These are phyloP conservation scores for Botrytis paeoniae DNA, from an alignment of 2,329 filamentous ascomycete genomes.

Conservation along the genomic window DNA sequence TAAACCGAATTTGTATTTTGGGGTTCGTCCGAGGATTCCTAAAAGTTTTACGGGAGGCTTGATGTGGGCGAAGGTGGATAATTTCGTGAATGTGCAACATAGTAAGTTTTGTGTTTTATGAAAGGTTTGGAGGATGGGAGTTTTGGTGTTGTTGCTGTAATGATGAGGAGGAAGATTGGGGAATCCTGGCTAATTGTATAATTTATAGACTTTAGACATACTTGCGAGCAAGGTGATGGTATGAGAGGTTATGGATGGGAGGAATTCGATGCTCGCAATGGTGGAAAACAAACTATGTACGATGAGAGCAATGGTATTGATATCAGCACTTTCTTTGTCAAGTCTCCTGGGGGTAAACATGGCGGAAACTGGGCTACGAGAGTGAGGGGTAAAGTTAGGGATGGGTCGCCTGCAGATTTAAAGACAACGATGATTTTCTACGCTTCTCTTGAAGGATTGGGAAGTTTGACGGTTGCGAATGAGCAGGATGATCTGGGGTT, in stretches of 20 bases:
- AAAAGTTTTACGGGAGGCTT: conserved; percentile 79
- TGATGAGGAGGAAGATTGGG: neutral
- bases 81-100: conserved; percentile 69
- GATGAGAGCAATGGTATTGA: conserved; percentile 86
- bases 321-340: conserved; percentile 90
- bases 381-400: conserved; percentile 75
- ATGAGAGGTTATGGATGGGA: conserved; percentile 98
- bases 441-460: conserved; percentile 72
- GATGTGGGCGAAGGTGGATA: conserved; percentile 85
- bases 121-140: neutral
- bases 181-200: conserved; percentile 23
- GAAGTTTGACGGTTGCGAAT: conserved; percentile 59
- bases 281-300: conserved; percentile 86
- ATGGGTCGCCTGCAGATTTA: conserved; percentile 62
- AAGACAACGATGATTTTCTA: conserved; percentile 82
- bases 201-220: conserved; percentile 77
- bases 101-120: conserved; percentile 52
- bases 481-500: conserved; percentile 53
- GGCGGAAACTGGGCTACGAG: conserved; percentile 91
- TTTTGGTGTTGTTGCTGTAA: neutral
- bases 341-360: conserved; percentile 78
- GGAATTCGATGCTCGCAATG: conserved; percentile 85
- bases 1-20: conserved; percentile 91
- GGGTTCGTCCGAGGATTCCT: conserved; percentile 76
- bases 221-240: conserved; percentile 91